These are phyloP conservation scores for Fraxinus ornus DNA, from an alignment of 305 asterid species.

Conservation along the genomic window DNA sequence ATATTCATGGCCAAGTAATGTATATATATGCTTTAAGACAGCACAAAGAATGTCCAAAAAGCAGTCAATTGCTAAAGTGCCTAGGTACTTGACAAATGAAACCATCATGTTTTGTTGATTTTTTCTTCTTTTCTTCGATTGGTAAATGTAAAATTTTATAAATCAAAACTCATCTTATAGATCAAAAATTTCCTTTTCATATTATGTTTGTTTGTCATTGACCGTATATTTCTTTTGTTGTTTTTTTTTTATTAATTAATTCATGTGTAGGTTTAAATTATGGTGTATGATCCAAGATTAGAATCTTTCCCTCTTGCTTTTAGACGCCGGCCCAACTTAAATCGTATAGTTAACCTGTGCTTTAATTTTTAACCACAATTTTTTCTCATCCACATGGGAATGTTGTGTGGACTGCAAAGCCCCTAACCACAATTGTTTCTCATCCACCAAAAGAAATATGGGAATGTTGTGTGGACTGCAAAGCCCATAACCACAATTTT, in stretches of 20 bases:
- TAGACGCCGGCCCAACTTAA: too few species aligned
- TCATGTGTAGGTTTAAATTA: background rate
- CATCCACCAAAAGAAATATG: background rate
- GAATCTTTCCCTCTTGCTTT: background rate
- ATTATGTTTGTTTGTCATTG: too few species aligned
- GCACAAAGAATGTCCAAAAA: slow-evolving; percentile 38
- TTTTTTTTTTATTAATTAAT: too few species aligned
- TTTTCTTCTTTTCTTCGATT: background rate
- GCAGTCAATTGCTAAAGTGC: slow-evolving; percentile 43
- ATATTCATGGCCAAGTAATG: background rate
- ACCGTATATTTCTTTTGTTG: background rate
- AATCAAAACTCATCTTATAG: too few species aligned
- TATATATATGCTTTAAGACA: slow-evolving; percentile 5
- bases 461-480: background rate
- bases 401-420: too few species aligned
- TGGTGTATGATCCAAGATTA: background rate
- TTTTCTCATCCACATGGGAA: too few species aligned
- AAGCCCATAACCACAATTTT: too few species aligned
- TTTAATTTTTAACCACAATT: too few species aligned
- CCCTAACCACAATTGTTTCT: too few species aligned
- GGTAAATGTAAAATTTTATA: too few species aligned
- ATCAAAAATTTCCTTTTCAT: too few species aligned
- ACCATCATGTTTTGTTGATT: slow-evolving; percentile 3
- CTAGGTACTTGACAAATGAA: slow-evolving; percentile 26
- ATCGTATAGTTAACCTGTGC: too few species aligned